Conservation (phyloP, 2,329 filamentous ascomycete genomes). For the Venturia aucupariae region DNA sequence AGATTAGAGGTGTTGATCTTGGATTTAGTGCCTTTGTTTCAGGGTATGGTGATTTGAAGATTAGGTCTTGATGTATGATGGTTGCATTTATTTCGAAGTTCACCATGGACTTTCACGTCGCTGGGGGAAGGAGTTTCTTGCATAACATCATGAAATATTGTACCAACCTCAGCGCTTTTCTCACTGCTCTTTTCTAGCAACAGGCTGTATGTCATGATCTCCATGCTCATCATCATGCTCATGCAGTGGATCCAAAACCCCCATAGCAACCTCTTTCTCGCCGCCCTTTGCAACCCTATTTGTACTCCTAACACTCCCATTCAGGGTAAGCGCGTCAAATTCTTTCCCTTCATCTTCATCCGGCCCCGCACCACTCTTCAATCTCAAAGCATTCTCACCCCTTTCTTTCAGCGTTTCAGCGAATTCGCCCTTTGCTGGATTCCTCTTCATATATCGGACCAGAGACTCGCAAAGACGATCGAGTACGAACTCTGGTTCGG, state of each 20-base stretch:
- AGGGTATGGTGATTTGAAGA: no score
- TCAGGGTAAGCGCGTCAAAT: neutral
- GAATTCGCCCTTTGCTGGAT: conserved; percentile 15
- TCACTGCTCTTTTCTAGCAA: neutral
- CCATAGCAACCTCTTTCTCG: neutral
- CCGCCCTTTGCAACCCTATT: neutral
- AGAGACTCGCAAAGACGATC: conserved; percentile 13
- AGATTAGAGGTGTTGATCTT: no score
- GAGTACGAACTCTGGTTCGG: conserved; percentile 12
- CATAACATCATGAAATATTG: no score
- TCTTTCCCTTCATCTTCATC: conserved; percentile 1
- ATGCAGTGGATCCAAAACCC: neutral
- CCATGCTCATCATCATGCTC: conserved; percentile 12
- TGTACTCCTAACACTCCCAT: neutral
- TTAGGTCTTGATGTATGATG: no score
- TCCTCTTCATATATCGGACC: conserved; percentile 11
- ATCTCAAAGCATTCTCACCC: conserved; percentile 11
- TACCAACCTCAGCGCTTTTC: no score
- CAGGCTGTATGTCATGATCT: neutral
- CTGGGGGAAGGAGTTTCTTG: no score
- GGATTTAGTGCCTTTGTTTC: no score
- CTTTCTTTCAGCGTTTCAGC: conserved; percentile 11
- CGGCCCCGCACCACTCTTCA: neutral
- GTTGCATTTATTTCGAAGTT: no score
- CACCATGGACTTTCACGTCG: no score